Base-by-base conservation (phyloP, 2,329 filamentous ascomycete species). In the Penicillium vulpinum region DNA sequence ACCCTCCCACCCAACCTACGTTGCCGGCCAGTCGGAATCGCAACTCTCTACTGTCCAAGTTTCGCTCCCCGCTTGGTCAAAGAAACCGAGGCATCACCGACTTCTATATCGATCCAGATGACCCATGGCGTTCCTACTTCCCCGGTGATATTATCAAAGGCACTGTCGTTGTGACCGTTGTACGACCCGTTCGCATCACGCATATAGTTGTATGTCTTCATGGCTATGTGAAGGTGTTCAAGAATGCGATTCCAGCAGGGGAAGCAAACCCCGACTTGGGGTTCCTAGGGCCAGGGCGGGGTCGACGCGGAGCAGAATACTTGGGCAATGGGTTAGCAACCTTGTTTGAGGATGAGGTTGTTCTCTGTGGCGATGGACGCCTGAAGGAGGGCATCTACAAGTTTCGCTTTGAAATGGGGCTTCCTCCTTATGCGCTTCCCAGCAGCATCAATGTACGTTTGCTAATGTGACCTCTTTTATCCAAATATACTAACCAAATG, bases 391-490 rank as follows among this genome's bases (percentile, higher is more conserved):
- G 85, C n/a, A 78, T 83, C 35, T 88, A 87, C 69, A 83, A 86
- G 64, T 88, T 88, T 70, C 82, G 84, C 51, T 88, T 87, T 62
- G 83, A 87, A 66, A 76, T 88, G 63, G 77, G 81, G 45, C 85
- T 88, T 61, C 85, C 85, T 2, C 77, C 81, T 39, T 81, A 82
- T 63, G 79, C 80, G 44, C 71, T 88, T 56, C 85, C 85, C n/a
- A 96, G 91, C 75, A 97, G 93, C 73, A 93, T 99, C 70, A 92
- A 96, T 77, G 93, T 97, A 83, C 70, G 90, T 80, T 46, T 40
- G 47, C 38, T 51, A 45, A 55, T 29, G 45, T 57, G n/a, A 40
- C 31, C 46, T 41, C 39, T 36, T 36, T 56, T 21, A 24, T 51
- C 13, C 5, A 18, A 44, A 15, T n/a, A 56, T n/a, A 24, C 56